Evolutionary conservation across 176 grass and related monocot genomes (phyloP).

Genomic region (Tuctoria greenei): DNA sequence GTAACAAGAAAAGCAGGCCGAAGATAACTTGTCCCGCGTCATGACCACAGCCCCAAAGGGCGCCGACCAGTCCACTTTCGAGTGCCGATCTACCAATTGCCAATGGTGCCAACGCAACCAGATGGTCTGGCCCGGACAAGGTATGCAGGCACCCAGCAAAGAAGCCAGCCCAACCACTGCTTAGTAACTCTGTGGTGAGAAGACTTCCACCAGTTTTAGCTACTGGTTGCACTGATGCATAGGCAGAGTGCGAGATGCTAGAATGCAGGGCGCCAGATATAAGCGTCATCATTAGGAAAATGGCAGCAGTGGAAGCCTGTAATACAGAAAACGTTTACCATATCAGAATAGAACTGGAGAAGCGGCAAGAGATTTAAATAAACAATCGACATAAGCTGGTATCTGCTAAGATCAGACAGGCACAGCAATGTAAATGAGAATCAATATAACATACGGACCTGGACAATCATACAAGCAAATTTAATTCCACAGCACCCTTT

Average conservation of each 20-base stretch:
- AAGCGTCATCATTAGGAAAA: slow-evolving; percentile 46
- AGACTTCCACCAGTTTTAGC: slow-evolving; percentile 49
- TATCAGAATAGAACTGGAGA: not conserved
- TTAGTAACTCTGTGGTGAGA: slow-evolving; percentile 66
- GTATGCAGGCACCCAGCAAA: slow-evolving; percentile 95
- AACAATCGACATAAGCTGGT: not conserved
- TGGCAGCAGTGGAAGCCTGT: slow-evolving; percentile 50
- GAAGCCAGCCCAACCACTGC: slow-evolving; percentile 87
- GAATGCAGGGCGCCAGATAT: slow-evolving; percentile 36
- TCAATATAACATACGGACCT: not conserved
- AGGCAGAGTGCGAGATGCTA: slow-evolving; percentile 33
- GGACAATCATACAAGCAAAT: not conserved
- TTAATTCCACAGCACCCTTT: not conserved
- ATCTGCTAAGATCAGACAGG: not conserved
- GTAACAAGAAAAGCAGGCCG: slow-evolving; percentile 83
- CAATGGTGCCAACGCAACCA: slow-evolving; percentile 85
- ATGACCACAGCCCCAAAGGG: slow-evolving; percentile 98
- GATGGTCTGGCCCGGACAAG: slow-evolving; percentile 92
- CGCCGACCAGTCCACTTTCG: slow-evolving; percentile 89
- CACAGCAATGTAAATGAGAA: not conserved
- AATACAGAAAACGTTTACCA: slow-evolving; percentile 1
- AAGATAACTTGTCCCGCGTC: slow-evolving; percentile 96
- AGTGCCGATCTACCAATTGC: slow-evolving; percentile 81
- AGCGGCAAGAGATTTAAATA: too few species aligned
- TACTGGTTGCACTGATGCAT: slow-evolving; percentile 53